These are phyloP conservation scores for Prorocentrum cordatum DNA, from an alignment of 169 alveolate genomes.

Conservation along the genomic window DNA sequence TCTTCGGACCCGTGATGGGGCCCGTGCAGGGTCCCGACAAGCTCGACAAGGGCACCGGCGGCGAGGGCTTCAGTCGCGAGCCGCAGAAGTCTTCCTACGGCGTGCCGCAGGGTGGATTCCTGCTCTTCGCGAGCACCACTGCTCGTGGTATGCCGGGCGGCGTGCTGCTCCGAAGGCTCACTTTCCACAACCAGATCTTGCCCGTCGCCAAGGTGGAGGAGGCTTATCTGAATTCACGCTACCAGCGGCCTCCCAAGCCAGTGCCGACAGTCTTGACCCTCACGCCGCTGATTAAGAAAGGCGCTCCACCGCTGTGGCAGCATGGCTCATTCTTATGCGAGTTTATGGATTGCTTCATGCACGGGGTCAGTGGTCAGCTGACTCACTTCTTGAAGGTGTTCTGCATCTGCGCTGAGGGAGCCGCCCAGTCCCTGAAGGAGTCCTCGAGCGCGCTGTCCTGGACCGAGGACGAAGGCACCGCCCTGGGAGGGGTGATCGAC, in stretches of 20 bases:
- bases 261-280: neutral
- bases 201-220: conserved; percentile 44
- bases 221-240: conserved; percentile 28
- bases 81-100: neutral
- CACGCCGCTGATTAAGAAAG: neutral
- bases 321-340: conserved; percentile 59
- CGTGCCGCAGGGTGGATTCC: conserved; percentile 7
- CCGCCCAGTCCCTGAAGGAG: too few relatives aligned
- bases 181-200: conserved; percentile 36
- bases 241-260: conserved; percentile 27
- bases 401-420: too few relatives aligned
- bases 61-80: too few relatives aligned
- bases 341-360: conserved; percentile 31
- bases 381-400: too few relatives aligned
- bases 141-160: conserved; percentile 64
- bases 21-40: too few relatives aligned
- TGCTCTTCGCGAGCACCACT: conserved; percentile 43
- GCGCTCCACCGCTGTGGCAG: conserved; percentile 18
- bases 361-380: neutral
- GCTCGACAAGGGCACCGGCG: too few relatives aligned
- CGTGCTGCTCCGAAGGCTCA: conserved; percentile 24
- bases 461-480: too few relatives aligned
- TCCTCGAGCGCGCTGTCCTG: too few relatives aligned
- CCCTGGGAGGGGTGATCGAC: too few relatives aligned
- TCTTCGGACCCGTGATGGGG: too few relatives aligned